A percentile compares a stretch with the other conserved stretches of the same genome.
These are phyloP conservation scores for Rhizopus arrhizus DNA, from an alignment of 371 early-diverging fungal species.

Conservation along the genomic window DNA sequence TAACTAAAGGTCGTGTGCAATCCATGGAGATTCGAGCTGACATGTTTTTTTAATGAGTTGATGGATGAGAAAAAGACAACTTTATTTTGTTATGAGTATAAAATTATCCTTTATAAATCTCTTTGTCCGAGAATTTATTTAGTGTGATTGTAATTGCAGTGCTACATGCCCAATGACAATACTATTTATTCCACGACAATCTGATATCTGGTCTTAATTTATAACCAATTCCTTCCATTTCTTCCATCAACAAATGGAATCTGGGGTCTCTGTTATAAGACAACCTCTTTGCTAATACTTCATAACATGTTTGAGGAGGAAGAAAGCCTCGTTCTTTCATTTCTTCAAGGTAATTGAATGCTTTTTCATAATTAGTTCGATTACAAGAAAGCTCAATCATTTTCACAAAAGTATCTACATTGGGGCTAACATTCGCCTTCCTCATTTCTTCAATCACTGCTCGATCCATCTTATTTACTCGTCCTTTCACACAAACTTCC, in stretches of 20 bases:
- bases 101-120: too few relatives aligned
- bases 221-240: constrained; percentile 72
- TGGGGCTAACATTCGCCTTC: constrained; percentile 55
- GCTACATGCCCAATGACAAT: neutral
- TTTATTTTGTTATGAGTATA: too few relatives aligned
- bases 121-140: too few relatives aligned
- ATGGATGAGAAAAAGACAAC: too few relatives aligned
- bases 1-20: too few relatives aligned
- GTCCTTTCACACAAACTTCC: constrained; percentile 55
- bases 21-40: too few relatives aligned
- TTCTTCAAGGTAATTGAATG: constrained; percentile 76
- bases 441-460: constrained; percentile 61
- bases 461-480: constrained; percentile 60
- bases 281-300: constrained; percentile 59
- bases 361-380: constrained; percentile 71
- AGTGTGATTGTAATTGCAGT: too few relatives aligned
- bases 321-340: constrained; percentile 71
- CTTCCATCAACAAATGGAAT: constrained; percentile 66
- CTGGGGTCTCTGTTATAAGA: constrained; percentile 70
- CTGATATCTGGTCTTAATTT: constrained; percentile 21
- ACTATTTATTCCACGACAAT: constrained; percentile 24
- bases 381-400: constrained; percentile 60
- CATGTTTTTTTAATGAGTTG: too few relatives aligned
- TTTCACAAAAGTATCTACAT: constrained; percentile 57
- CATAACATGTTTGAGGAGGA: constrained; percentile 61